A percentile compares a stretch with the other conserved stretches of the same genome.
Evolutionary conservation across 1,284 basidiomycete species (phyloP).

Genomic region (Sparassis latifolia): DNA sequence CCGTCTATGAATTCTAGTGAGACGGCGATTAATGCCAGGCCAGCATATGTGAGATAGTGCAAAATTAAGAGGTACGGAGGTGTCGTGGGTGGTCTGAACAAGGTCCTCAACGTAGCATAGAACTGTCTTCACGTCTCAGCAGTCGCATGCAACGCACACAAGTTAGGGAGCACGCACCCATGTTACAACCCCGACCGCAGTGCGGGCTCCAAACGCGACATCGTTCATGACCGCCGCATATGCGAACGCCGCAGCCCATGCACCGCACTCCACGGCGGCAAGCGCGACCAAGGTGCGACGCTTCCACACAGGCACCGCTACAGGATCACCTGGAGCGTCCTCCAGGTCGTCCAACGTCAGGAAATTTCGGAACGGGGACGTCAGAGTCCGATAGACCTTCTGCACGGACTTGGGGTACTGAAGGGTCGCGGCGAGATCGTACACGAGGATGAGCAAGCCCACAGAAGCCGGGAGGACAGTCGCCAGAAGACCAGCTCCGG

Average conservation of each 20-base stretch:
- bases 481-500: constrained; percentile 14
- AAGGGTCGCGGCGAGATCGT: constrained; percentile 24
- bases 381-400: constrained; percentile 22
- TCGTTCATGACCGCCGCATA: constrained; percentile 26
- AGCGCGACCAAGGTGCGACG: constrained; percentile 29
- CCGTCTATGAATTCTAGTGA: constrained; percentile 18
- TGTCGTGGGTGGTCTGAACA: constrained; percentile 37
- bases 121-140: constrained; percentile 23
- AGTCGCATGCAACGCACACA: neutral
- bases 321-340: constrained; percentile 28
- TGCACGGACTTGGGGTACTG: constrained; percentile 25
- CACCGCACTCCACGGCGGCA: constrained; percentile 28
- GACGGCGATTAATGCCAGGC: constrained; percentile 31
- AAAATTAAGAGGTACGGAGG: constrained; percentile 46
- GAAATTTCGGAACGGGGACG: constrained; percentile 46
- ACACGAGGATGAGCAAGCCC: constrained; percentile 25
- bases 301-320: constrained; percentile 26
- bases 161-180: constrained; percentile 19
- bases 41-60: constrained; percentile 33
- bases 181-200: constrained; percentile 15
- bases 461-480: constrained; percentile 28
- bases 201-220: constrained; percentile 8
- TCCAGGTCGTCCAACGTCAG: constrained; percentile 44
- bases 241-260: constrained; percentile 28
- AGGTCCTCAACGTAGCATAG: constrained; percentile 35